A percentile compares a stretch with the other conserved stretches of the same genome.
phyloP scores from a whole-genome alignment of 495 filamentous ascomycete species.

The Opeltia flavorubescens region DNA sequence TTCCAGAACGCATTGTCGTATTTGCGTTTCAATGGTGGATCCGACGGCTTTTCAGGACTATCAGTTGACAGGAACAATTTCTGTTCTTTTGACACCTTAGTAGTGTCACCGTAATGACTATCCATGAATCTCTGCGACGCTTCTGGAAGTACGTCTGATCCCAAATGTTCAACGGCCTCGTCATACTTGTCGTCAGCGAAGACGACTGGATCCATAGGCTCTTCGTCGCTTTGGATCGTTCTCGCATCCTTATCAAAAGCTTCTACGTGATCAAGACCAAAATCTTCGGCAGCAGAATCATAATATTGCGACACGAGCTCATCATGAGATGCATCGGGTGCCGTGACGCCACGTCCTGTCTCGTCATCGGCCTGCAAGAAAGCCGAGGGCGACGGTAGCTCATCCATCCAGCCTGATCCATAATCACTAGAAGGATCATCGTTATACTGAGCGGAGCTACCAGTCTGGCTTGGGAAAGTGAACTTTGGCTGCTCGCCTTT shows the following conservation, averaged over 20 bases:
- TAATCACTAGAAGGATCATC: constrained; percentile 22
- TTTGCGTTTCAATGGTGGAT: constrained; percentile 4
- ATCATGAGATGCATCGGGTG: background rate
- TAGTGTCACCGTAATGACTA: background rate
- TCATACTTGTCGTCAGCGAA: background rate
- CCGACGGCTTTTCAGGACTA: constrained; percentile 8
- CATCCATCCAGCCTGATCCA: constrained; percentile 22
- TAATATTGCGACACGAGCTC: too few species aligned
- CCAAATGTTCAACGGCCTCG: background rate
- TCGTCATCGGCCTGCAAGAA: constrained; percentile 6
- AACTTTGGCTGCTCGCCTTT: constrained; percentile 11
- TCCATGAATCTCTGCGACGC: background rate
- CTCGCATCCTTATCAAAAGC: background rate
- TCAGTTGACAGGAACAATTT: constrained; percentile 7
- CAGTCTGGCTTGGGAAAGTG: constrained; percentile 3
- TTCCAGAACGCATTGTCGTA: background rate
- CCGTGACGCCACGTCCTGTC: background rate
- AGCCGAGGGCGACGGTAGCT: constrained; percentile 29
- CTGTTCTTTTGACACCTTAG: background rate
- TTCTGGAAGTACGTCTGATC: background rate
- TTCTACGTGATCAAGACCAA: background rate
- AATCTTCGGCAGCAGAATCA: background rate
- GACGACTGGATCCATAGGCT: background rate
- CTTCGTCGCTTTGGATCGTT: background rate
- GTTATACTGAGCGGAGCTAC: background rate